Base-by-base conservation (phyloP, 116 monocot genomes). In the Iris pallida region DNA sequence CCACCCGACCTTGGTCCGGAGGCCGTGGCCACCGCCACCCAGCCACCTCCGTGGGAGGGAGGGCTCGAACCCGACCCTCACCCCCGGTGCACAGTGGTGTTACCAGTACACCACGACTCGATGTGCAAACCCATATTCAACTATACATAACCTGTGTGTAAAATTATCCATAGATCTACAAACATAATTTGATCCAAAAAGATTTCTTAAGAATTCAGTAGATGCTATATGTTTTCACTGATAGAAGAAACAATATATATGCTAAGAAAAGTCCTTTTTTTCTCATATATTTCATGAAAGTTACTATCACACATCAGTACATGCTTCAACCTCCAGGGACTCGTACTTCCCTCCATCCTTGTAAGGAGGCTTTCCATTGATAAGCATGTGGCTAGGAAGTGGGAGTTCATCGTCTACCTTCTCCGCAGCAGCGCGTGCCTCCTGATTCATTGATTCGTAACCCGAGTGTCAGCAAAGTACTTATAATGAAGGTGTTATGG, bases 361-460 rank as follows among this genome's bases (percentile, higher is more conserved):
- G 30, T 19, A 69, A 6, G 19, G 20, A 1, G 51, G 49, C 20
- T 65, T 65, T 52, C 65, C 65, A 65, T 65, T 65, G 51, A 65
- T 47, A 17, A 65, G 65, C 47, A 65, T 65, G 40, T 65, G 65
- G 2, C 51, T 8, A 18, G 45, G 68, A 68, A 55, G 54, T 40
- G 41, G n/a, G 30, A 30, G 0, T 5, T 61, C 9, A 61, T 61
- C 3, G 30, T 30, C 20, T 15, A 7, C 0, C 18, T 16, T 6
- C 18, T 0, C 41, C 4, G 15, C 16, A 15, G 54, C 4, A n/a
- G 42, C 55, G 6, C 41, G 15, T 18, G 15, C 43, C 15, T 14
- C 13, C 65, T 65, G 43, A 54, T 54, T 14, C 16, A 30, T 49
- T 3, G 5, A 11, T 47, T n/a, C 2, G 11, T 10, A 51, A 30